Evolutionary conservation across 2,329 filamentous ascomycete species (phyloP).

Genomic region (Didymella glomerata): DNA sequence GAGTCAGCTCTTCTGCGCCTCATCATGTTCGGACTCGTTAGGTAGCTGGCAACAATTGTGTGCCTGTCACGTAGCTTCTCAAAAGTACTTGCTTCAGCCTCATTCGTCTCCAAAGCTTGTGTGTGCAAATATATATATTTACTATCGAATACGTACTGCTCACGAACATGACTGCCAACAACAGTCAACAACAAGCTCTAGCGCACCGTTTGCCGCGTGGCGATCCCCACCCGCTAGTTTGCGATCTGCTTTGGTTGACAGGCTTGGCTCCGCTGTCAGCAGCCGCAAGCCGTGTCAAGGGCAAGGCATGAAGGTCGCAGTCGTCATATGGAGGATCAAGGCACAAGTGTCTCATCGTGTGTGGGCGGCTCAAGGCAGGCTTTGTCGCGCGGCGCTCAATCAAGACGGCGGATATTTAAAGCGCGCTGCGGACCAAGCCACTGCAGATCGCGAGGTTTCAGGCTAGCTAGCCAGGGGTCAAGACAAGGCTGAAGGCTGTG

Average conservation of each 20-base stretch:
- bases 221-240: neutral
- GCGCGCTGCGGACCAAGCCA: constrained; percentile 19
- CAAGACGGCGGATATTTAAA: constrained; percentile 13
- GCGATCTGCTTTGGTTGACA: neutral
- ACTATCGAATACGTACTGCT: neutral
- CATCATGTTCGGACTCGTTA: no score
- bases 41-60: neutral
- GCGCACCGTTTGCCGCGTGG: constrained; percentile 2
- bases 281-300: neutral
- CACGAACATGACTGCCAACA: neutral
- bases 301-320: neutral
- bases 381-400: neutral
- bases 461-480: constrained; percentile 13
- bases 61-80: neutral
- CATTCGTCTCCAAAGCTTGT: neutral
- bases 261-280: neutral
- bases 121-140: neutral
- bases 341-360: neutral
- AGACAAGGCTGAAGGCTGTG: constrained; percentile 20
- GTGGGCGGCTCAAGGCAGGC: neutral
- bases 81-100: neutral
- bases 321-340: neutral
- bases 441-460: constrained; percentile 18
- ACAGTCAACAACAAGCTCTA: neutral
- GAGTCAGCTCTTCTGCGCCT: neutral